These are phyloP conservation scores for Curvularia sp. DNA, from an alignment of 2,329 filamentous ascomycete species.

Conservation along the genomic window DNA sequence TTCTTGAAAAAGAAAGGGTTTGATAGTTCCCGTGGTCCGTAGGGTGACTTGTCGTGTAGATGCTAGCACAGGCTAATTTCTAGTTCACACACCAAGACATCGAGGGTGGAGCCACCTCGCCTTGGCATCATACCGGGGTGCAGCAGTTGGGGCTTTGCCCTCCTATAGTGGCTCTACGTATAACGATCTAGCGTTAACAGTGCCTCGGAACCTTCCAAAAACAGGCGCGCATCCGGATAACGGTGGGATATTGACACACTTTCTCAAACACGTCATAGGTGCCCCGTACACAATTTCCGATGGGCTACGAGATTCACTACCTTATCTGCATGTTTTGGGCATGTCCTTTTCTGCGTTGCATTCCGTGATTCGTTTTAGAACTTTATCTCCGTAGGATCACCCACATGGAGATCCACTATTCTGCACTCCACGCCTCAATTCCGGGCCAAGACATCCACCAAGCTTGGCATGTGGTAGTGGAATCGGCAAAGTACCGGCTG, in stretches of 20 bases:
- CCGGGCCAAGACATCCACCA: slow-evolving; percentile 9
- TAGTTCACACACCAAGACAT: background rate
- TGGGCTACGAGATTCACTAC: background rate
- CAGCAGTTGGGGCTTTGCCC: background rate
- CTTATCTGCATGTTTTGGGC: background rate
- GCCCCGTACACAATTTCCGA: background rate
- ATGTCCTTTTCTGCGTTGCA: background rate
- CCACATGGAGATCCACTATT: slow-evolving; percentile 9
- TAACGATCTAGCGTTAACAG: background rate
- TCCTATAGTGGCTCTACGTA: background rate
- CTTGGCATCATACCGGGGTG: background rate
- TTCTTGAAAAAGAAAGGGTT: background rate
- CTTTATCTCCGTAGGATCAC: slow-evolving; percentile 5
- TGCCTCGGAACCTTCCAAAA: slow-evolving; percentile 1
- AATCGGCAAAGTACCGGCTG: slow-evolving; percentile 11
- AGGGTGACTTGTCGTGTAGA: background rate
- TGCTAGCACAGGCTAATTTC: slow-evolving; percentile 6
- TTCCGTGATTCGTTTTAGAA: background rate
- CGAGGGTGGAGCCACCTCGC: background rate
- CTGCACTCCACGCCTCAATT: slow-evolving; percentile 14
- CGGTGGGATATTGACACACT: background rate
- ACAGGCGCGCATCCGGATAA: background rate
- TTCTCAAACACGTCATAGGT: background rate
- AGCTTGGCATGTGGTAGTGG: slow-evolving; percentile 10
- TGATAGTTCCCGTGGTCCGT: background rate